A percentile compares a stretch with the other conserved stretches of the same genome.
phyloP scores from a whole-genome alignment of 208 protist genomes.

The Wallacemonas sp. region DNA sequence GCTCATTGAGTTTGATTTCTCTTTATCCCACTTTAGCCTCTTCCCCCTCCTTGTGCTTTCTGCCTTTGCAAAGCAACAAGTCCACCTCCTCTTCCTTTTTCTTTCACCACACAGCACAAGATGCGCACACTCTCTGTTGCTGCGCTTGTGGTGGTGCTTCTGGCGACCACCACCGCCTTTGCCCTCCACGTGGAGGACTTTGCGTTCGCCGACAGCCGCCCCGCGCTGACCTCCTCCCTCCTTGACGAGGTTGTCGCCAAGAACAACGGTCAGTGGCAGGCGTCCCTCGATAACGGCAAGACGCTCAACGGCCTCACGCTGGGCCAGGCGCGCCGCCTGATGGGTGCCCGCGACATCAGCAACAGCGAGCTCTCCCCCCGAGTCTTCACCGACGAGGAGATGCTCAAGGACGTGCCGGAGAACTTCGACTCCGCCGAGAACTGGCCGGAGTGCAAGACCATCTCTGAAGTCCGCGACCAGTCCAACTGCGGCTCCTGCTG shows the following conservation, averaged over 20 bases:
- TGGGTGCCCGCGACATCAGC: slow-evolving; percentile 40
- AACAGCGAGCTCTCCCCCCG: slow-evolving; percentile 30
- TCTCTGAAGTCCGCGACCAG: slow-evolving; percentile 84
- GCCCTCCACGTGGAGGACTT: slow-evolving; percentile 23
- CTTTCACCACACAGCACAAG: slow-evolving; percentile 17
- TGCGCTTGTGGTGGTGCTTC: slow-evolving; percentile 28
- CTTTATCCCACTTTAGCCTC: slow-evolving; percentile 12
- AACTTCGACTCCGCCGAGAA: slow-evolving; percentile 60
- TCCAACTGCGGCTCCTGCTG: slow-evolving; percentile 91
- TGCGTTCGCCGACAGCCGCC: slow-evolving; percentile 4
- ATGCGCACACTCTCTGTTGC: slow-evolving; percentile 24
- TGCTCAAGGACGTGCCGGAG: slow-evolving; percentile 39
- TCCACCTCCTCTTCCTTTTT: too few species aligned
- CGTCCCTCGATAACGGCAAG: slow-evolving; percentile 46
- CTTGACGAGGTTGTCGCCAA: slow-evolving; percentile 16
- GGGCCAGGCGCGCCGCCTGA: slow-evolving; percentile 42
- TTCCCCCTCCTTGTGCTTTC: slow-evolving; percentile 28
- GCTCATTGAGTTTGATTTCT: slow-evolving; percentile 20
- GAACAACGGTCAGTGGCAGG: slow-evolving; percentile 56
- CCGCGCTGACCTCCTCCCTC: slow-evolving; percentile 12
- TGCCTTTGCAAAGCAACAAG: too few species aligned
- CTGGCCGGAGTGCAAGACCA: slow-evolving; percentile 70
- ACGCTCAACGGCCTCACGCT: slow-evolving; percentile 37
- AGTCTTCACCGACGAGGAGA: slow-evolving; percentile 54
- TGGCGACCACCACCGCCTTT: slow-evolving; percentile 24